Percentiles rank a stretch among this genome's conserved stretches.
Evolutionary conservation across 768 basidiomycete species (phyloP).

Genomic region (Leccinum aurantiacum): DNA sequence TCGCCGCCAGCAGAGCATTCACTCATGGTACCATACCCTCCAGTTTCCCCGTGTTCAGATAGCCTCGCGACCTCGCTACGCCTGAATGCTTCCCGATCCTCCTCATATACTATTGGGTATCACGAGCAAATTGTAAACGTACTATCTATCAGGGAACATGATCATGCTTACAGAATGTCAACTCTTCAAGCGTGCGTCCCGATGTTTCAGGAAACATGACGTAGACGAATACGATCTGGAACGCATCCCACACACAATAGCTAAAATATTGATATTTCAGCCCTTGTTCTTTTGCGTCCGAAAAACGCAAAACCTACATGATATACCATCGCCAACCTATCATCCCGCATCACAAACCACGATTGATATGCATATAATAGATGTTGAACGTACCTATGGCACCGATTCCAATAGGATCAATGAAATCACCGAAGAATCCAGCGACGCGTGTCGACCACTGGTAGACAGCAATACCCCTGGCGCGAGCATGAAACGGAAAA

Average conservation of each 20-base stretch:
- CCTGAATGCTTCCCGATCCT: not conserved
- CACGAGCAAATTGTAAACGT: too few relatives aligned
- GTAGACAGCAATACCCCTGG: slow-evolving; percentile 60
- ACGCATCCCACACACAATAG: slow-evolving; percentile 20
- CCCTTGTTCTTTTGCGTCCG: not conserved
- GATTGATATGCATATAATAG: not conserved
- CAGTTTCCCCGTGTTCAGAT: not conserved
- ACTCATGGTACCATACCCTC: not conserved
- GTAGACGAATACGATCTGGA: slow-evolving; percentile 17
- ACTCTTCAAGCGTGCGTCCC: slow-evolving; percentile 19
- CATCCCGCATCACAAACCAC: not conserved
- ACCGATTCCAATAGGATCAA: slow-evolving; percentile 13
- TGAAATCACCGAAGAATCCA: slow-evolving; percentile 1
- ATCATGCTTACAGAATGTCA: slow-evolving; percentile 15
- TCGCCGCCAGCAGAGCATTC: not conserved
- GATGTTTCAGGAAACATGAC: slow-evolving; percentile 23
- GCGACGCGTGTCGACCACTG: slow-evolving; percentile 53
- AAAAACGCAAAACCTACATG: not conserved
- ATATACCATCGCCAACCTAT: slow-evolving; percentile 17
- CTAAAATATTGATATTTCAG: not conserved
- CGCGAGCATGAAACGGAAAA: slow-evolving; percentile 60
- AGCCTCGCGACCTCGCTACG: not conserved
- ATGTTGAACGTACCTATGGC: not conserved
- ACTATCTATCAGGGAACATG: not conserved
- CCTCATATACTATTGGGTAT: too few relatives aligned